Percentiles rank a stretch among this genome's conserved stretches.
Conservation (phyloP, 768 basidiomycete species). For the Mycena olivaceomarginata region DNA sequence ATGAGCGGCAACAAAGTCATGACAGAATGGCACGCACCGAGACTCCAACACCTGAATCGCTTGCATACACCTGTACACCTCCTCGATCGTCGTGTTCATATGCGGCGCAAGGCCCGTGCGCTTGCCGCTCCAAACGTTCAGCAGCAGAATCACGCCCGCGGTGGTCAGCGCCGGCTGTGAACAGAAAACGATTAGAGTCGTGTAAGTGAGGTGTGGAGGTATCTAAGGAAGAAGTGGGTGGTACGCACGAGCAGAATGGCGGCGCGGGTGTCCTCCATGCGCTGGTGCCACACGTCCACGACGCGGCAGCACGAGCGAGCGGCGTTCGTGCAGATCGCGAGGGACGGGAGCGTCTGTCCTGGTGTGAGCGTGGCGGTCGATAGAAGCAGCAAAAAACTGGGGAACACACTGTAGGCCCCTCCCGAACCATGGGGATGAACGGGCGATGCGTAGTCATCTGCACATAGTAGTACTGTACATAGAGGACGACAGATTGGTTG, state of each 20-base stretch:
- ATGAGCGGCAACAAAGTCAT: background rate
- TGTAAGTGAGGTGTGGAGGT: too few relatives aligned
- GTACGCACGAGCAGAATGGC: slow-evolving; percentile 56
- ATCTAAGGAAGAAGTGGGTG: background rate
- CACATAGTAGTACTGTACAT: slow-evolving; percentile 66
- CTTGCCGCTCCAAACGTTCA: slow-evolving; percentile 82
- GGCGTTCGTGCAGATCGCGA: slow-evolving; percentile 91
- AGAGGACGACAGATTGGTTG: slow-evolving; percentile 75
- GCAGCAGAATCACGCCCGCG: slow-evolving; percentile 74
- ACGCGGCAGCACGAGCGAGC: slow-evolving; percentile 86
- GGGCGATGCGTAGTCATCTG: slow-evolving; percentile 88
- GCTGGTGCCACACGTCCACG: slow-evolving; percentile 68
- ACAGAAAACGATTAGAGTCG: too few relatives aligned
- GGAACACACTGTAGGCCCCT: slow-evolving; percentile 43
- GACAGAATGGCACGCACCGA: slow-evolving; percentile 52
- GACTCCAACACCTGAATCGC: slow-evolving; percentile 64
- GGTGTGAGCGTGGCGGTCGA: background rate
- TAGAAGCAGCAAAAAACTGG: background rate
- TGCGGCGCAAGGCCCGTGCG: slow-evolving; percentile 67
- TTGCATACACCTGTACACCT: slow-evolving; percentile 76
- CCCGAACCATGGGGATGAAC: slow-evolving; percentile 82
- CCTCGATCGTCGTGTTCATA: slow-evolving; percentile 70
- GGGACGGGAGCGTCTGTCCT: slow-evolving; percentile 67
- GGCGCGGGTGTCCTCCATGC: slow-evolving; percentile 52
- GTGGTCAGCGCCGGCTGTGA: slow-evolving; percentile 58